Evolutionary conservation across 2,329 filamentous ascomycete species (phyloP), one percentile per base, ranked within the genome.

Genomic region (Colletotrichum musae): DNA sequence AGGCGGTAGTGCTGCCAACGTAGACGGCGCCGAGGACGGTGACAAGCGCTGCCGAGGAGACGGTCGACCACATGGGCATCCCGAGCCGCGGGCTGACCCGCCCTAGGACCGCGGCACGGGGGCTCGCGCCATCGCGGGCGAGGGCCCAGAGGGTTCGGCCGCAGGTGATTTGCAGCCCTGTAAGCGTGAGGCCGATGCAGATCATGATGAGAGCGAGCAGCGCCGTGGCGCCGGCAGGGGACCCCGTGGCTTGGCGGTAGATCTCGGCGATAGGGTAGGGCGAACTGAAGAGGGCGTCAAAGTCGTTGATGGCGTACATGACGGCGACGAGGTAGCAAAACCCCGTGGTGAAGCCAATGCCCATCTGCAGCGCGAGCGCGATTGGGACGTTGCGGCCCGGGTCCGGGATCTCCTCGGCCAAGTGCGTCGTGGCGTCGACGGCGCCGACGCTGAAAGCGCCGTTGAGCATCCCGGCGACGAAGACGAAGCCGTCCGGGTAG

Each of bases 381-480:
- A 86, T 83, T 15, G 89, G 89, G 1, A 89, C 81, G 70, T 89
- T 89, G 26, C 80, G 78, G 57, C 80, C 79, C 0, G 86, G 85
- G 50, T 81, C 70, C 0, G 83, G 89, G 48, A 92, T 90, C 76
- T 92, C 90, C 76, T 93, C 90, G 0, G 89, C 87, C 48, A 92
- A 76, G 75, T 92, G 91, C 1, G 87, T 88, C 1, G 89, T 87
- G 56, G 89, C 88, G 74, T 93, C 91, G 0, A 90, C 88, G 1
- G 88, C 88, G 6, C 91, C 92, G 12, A 93, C 87, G 52, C 88
- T 87, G 75, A 89, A 93, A 3, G 91, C 91, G 12, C 90, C 91
- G 73, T 93, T 93, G n/a, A 82, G 77, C 81, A 83, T 83, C 1
- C 81, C 81, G 0, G 77, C 75, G 4, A 80, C 74, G 56, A 84